Percentiles rank a stretch among this genome's conserved stretches.
Evolutionary conservation across 345 rosid genomes (phyloP).

Genomic region (Carallia pectinifolia): DNA sequence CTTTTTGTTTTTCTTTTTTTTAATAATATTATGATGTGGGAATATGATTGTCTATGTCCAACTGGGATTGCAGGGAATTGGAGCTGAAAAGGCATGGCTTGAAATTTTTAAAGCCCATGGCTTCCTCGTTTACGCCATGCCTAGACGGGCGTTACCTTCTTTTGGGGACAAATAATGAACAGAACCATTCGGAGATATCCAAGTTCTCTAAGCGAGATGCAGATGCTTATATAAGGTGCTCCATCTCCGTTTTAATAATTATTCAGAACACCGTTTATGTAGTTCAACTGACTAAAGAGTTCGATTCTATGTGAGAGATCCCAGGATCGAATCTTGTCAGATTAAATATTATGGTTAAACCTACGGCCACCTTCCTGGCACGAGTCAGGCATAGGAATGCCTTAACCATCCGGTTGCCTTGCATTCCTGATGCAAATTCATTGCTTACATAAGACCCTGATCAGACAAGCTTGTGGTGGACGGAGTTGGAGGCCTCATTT

Average conservation of each 20-base stretch:
- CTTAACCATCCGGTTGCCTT: too few species aligned
- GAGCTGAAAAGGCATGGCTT: slow-evolving; percentile 74
- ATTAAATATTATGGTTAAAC: too few species aligned
- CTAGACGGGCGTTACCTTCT: slow-evolving; percentile 82
- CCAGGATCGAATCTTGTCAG: too few species aligned
- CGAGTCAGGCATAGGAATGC: too few species aligned
- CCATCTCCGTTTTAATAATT: neutral
- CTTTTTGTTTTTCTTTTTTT: neutral
- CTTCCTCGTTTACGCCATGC: slow-evolving; percentile 78
- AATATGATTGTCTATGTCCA: neutral
- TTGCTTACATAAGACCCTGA: too few species aligned
- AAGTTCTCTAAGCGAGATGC: slow-evolving; percentile 85
- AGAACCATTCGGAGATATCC: slow-evolving; percentile 71
- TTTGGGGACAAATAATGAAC: slow-evolving; percentile 58
- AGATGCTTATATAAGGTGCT: slow-evolving; percentile 70
- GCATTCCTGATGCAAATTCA: too few species aligned
- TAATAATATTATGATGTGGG: neutral
- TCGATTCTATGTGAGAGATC: too few species aligned
- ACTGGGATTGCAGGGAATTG: slow-evolving; percentile 47
- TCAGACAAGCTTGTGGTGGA: too few species aligned
- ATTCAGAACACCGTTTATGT: too few species aligned
- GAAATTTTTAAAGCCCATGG: slow-evolving; percentile 71
- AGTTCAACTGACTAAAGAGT: too few species aligned
- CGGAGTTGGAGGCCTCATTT: too few species aligned
- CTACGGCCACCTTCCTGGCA: too few species aligned